Conservation (phyloP, 345 rosid species). For the Gossypium herbaceum region DNA sequence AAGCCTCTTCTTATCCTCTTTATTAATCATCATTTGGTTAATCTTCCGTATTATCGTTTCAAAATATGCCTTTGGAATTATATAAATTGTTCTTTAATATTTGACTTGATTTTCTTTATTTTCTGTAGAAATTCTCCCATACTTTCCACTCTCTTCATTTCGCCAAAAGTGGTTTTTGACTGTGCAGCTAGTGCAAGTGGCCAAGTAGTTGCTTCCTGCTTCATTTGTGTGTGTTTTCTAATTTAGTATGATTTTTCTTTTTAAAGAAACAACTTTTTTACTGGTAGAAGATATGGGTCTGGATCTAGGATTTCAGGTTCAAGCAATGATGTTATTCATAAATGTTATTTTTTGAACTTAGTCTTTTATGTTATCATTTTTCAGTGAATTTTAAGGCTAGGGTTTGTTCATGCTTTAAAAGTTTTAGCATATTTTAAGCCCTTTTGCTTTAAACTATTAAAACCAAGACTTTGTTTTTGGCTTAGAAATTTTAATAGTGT, state of each 20-base stretch:
- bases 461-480: not conserved
- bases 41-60: not conserved
- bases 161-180: not conserved
- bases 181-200: not conserved
- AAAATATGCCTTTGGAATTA: slow-evolving; percentile 4
- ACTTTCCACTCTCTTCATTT: not conserved
- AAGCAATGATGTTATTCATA: not conserved
- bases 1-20: not conserved
- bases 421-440: not conserved
- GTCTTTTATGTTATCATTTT: not conserved
- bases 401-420: slow-evolving; percentile 7
- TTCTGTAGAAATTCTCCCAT: not conserved
- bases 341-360: not conserved
- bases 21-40: not conserved
- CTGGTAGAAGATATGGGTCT: slow-evolving; percentile 10
- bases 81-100: not conserved
- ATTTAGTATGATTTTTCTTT: not conserved
- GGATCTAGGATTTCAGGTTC: slow-evolving; percentile 19
- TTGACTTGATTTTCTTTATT: not conserved
- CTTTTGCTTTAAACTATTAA: not conserved
- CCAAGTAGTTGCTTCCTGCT: not conserved
- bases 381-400: not conserved
- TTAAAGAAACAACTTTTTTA: not conserved
- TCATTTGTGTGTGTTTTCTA: not conserved
- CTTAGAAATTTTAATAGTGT: not conserved